A percentile compares a stretch with the other conserved stretches of the same genome.
Conservation (phyloP, 768 basidiomycete genomes). For the Serendipita vermifera region DNA sequence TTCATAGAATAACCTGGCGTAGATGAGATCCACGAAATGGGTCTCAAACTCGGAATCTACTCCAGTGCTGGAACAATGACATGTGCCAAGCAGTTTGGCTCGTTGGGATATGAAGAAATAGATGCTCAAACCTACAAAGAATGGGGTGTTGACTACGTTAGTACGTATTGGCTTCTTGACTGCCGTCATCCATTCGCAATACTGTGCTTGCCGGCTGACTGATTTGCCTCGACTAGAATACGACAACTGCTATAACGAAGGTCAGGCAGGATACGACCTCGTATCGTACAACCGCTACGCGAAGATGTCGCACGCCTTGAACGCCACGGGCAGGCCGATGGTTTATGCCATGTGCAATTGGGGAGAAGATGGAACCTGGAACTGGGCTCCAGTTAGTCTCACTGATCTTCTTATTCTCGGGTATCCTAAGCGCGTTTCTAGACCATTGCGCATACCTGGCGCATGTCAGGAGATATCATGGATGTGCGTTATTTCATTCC, state of each 20-base stretch:
- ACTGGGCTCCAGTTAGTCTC: conserved; percentile 23
- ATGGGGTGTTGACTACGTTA: conserved; percentile 36
- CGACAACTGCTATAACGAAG: conserved; percentile 38
- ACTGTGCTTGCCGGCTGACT: background rate
- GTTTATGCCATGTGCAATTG: conserved; percentile 40
- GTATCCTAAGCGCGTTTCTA: conserved; percentile 17
- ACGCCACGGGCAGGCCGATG: conserved; percentile 33
- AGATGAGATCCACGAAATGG: conserved; percentile 25
- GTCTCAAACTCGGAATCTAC: conserved; percentile 21
- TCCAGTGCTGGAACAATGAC: conserved; percentile 17
- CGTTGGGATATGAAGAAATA: conserved; percentile 33
- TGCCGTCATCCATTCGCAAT: background rate
- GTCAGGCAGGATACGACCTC: conserved; percentile 30
- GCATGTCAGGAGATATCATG: conserved; percentile 42
- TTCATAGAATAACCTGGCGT: background rate
- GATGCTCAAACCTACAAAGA: conserved; percentile 37
- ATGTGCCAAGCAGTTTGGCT: conserved; percentile 28
- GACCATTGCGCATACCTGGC: conserved; percentile 35
- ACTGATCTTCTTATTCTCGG: too few species aligned
- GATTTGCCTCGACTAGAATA: conserved; percentile 25
- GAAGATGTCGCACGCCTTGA: conserved; percentile 36
- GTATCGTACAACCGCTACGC: conserved; percentile 34
- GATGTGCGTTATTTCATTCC: conserved; percentile 17
- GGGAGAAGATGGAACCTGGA: conserved; percentile 37
- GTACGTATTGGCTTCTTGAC: conserved; percentile 24